Percentiles rank a stretch among this genome's conserved stretches.
Evolutionary conservation across 2,329 filamentous ascomycete species (phyloP).

Genomic region (Cordyceps javanica): DNA sequence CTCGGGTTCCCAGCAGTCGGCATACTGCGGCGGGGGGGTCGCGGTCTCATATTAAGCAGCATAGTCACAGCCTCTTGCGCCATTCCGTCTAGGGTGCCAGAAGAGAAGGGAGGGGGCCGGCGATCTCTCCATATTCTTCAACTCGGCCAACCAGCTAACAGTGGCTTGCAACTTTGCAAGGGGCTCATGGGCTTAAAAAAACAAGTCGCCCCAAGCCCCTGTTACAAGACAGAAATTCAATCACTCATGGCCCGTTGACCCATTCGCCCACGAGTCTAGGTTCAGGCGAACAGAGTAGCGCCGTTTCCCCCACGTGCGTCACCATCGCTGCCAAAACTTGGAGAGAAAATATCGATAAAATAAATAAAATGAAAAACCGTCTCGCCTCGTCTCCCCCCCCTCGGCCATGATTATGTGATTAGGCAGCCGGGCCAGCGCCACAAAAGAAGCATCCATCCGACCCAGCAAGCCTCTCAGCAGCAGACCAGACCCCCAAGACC

Average conservation of each 20-base stretch:
- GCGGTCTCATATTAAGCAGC: not conserved
- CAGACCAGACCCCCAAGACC: not conserved
- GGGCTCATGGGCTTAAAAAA: not conserved
- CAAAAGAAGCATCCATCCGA: not conserved
- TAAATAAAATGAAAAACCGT: too few species aligned
- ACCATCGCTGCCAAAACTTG: not conserved
- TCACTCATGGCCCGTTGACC: not conserved
- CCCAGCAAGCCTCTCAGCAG: not conserved
- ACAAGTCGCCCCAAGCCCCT: not conserved
- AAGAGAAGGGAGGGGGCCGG: not conserved
- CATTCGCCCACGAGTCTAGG: not conserved
- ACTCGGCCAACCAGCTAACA: not conserved
- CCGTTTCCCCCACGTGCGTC: slow-evolving; percentile 2
- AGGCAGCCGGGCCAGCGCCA: too few species aligned
- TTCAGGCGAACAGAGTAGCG: not conserved
- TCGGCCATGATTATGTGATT: too few species aligned
- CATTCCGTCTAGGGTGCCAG: not conserved
- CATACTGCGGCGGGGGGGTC: not conserved
- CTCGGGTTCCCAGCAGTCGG: not conserved
- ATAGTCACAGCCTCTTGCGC: slow-evolving; percentile 1
- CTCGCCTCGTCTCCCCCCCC: too few species aligned
- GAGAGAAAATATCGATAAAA: too few species aligned
- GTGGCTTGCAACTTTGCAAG: not conserved
- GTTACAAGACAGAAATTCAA: not conserved
- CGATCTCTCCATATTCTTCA: not conserved